Conservation (phyloP, 257 asterid genomes). For the Vinca minor region DNA sequence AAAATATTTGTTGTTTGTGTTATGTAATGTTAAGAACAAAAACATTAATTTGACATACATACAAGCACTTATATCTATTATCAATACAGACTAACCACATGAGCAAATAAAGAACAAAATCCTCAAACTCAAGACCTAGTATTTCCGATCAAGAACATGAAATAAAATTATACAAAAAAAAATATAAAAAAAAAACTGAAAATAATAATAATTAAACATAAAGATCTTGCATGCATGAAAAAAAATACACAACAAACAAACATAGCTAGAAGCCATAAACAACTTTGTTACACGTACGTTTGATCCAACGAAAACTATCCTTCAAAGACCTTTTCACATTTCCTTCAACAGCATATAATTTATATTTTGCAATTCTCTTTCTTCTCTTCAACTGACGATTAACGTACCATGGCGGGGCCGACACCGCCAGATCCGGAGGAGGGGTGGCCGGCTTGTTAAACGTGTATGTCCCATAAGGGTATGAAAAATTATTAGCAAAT, state of each 20-base stretch:
- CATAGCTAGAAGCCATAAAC: constrained; percentile 31
- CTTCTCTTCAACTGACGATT: constrained; percentile 36
- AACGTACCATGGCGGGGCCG: constrained; percentile 3
- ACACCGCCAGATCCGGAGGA: no score
- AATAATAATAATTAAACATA: not conserved
- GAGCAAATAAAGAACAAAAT: no score
- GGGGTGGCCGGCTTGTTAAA: not conserved
- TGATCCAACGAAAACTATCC: constrained; percentile 55
- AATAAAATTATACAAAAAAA: not conserved
- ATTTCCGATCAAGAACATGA: no score
- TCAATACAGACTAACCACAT: no score
- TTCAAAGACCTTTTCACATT: constrained; percentile 45
- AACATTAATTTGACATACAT: no score
- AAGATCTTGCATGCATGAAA: not conserved
- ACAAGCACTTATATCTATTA: no score
- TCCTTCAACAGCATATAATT: constrained; percentile 55
- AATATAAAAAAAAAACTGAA: not conserved
- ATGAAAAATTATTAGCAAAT: not conserved
- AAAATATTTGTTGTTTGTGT: no score
- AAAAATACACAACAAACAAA: not conserved
- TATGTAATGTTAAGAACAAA: no score
- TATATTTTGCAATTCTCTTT: constrained; percentile 55
- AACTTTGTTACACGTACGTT: constrained; percentile 40
- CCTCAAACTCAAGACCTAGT: no score
- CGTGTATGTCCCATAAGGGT: not conserved